A percentile compares a stretch with the other conserved stretches of the same genome.
These are phyloP conservation scores for Vigna unguiculata DNA, from an alignment of 306 rosid species.

Conservation along the genomic window DNA sequence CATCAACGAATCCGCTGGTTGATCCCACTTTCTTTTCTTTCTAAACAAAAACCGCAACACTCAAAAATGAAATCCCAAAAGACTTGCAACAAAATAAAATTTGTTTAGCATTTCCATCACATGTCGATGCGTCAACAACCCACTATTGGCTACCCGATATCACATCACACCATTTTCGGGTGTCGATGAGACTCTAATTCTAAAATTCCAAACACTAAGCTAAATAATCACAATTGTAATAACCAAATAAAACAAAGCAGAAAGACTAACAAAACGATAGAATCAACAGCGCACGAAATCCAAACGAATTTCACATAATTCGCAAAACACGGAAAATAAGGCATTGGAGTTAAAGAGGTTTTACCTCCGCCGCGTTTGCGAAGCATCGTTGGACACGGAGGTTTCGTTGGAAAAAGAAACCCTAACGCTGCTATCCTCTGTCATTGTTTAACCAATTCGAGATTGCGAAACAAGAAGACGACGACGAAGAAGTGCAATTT, in stretches of 20 bases:
- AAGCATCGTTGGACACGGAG: slow-evolving; percentile 50
- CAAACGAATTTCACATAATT: slow-evolving; percentile 8
- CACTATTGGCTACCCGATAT: neutral
- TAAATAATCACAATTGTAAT: neutral
- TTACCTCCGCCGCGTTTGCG: slow-evolving; percentile 88
- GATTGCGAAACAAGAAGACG: slow-evolving; percentile 15
- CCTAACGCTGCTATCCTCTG: slow-evolving; percentile 67
- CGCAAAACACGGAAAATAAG: neutral
- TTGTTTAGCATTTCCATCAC: slow-evolving; percentile 30
- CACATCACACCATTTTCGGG: neutral
- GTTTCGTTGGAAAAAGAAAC: slow-evolving; percentile 65
- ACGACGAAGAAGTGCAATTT: neutral
- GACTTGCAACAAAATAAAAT: neutral
- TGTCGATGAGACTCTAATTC: neutral
- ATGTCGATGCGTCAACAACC: neutral
- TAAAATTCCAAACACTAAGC: neutral
- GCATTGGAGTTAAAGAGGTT: neutral
- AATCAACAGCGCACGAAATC: slow-evolving; percentile 13
- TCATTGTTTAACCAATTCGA: slow-evolving; percentile 46
- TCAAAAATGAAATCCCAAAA: neutral
- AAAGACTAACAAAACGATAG: neutral
- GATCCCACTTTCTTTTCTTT: slow-evolving; percentile 98
- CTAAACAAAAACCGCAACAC: slow-evolving; percentile 47
- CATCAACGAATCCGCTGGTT: slow-evolving; percentile 80
- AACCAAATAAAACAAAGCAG: neutral